These are phyloP conservation scores for Suillus sp. DNA, from an alignment of 768 basidiomycete species.

Conservation along the genomic window DNA sequence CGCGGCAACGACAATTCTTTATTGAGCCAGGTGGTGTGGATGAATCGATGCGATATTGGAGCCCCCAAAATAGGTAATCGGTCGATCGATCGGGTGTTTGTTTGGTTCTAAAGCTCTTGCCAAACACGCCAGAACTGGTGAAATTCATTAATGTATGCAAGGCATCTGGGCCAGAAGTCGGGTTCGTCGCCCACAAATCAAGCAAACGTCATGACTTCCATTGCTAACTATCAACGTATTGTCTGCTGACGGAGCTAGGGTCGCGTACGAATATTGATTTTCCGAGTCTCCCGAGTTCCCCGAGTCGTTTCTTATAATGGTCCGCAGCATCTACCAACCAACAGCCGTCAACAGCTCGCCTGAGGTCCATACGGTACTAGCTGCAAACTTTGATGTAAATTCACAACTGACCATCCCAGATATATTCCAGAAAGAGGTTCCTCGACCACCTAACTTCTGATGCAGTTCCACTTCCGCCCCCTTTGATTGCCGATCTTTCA, in stretches of 20 bases:
- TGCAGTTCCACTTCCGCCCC: constrained; percentile 47
- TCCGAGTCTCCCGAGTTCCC: background rate
- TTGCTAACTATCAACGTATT: background rate
- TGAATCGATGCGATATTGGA: background rate
- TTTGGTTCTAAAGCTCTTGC: constrained; percentile 14
- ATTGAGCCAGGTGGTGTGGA: background rate
- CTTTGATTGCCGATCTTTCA: constrained; percentile 35
- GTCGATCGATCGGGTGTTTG: constrained; percentile 9
- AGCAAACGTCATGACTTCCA: background rate
- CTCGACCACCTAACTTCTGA: constrained; percentile 74
- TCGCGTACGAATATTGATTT: background rate
- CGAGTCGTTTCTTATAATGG: background rate
- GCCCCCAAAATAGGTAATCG: background rate
- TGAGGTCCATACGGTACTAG: background rate
- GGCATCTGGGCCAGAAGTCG: background rate
- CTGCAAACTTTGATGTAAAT: background rate
- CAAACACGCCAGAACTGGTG: constrained; percentile 11
- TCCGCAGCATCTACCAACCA: background rate
- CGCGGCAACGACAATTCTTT: background rate
- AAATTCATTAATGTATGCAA: constrained; percentile 3
- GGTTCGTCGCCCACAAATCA: background rate
- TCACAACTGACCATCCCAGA: constrained; percentile 68
- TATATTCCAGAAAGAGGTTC: constrained; percentile 66
- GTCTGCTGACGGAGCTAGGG: background rate
- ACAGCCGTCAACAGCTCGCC: background rate